phyloP scores from a whole-genome alignment of 495 filamentous ascomycete genomes.

The Parmelia sp. region DNA sequence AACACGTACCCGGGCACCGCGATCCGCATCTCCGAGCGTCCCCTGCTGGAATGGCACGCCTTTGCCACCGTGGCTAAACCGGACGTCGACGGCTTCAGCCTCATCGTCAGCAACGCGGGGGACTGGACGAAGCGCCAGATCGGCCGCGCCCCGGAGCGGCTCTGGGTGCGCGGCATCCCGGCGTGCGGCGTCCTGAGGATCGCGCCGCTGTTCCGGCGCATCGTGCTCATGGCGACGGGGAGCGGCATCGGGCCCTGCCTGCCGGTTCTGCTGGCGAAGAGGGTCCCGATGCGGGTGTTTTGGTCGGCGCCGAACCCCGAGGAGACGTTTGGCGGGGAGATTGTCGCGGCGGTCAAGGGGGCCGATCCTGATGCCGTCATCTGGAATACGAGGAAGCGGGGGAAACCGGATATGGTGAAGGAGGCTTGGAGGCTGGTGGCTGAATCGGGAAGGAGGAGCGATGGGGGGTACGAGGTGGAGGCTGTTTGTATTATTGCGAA shows the following conservation, averaged over 20 bases:
- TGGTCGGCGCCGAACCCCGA: constrained; percentile 44
- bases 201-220: constrained; percentile 56
- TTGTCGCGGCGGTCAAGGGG: constrained; percentile 39
- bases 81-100: constrained; percentile 44
- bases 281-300: constrained; percentile 41
- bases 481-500: constrained; percentile 58
- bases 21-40: constrained; percentile 48
- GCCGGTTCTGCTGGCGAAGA: constrained; percentile 36
- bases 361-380: constrained; percentile 45
- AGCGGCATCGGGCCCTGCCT: constrained; percentile 72
- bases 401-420: constrained; percentile 44
- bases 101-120: constrained; percentile 58
- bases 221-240: constrained; percentile 69
- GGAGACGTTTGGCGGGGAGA: constrained; percentile 39
- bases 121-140: constrained; percentile 60
- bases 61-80: constrained; percentile 57
- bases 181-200: constrained; percentile 64
- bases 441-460: constrained; percentile 24
- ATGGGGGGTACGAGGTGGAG: constrained; percentile 40
- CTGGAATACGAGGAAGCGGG: constrained; percentile 42
- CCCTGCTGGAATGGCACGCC: constrained; percentile 57
- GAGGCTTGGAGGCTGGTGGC: constrained; percentile 18
- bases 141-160: constrained; percentile 42
- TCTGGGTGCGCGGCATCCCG: constrained; percentile 49
- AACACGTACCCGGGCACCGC: constrained; percentile 36